These are phyloP conservation scores for Candida schatavii DNA, from an alignment of 805 yeast species.

Conservation along the genomic window DNA sequence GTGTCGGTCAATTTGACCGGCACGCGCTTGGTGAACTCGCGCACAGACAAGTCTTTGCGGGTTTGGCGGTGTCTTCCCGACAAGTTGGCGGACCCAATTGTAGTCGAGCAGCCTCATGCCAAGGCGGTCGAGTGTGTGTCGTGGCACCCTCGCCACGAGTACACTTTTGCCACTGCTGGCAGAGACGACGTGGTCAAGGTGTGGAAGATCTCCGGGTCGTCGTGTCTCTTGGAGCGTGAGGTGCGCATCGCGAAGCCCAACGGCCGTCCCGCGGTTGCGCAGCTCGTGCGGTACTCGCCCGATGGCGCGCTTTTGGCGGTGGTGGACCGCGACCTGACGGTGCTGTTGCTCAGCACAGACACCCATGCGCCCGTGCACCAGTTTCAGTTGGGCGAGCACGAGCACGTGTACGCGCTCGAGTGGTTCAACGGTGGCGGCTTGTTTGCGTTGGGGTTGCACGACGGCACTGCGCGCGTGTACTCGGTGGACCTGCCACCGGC, in stretches of 20 bases:
- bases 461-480: conserved; percentile 41
- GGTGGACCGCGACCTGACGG: conserved; percentile 36
- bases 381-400: conserved; percentile 11
- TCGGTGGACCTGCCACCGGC: conserved; percentile 7
- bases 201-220: conserved; percentile 37
- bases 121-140: conserved; percentile 38
- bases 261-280: conserved; percentile 12
- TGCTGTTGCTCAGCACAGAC: conserved; percentile 33
- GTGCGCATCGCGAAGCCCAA: conserved; percentile 23
- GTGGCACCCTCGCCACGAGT: conserved; percentile 50
- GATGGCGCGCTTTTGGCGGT: conserved; percentile 48
- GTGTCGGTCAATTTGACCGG: conserved; percentile 43
- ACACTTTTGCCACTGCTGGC: conserved; percentile 48
- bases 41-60: conserved; percentile 43
- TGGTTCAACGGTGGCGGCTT: conserved; percentile 44
- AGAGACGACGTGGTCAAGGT: conserved; percentile 44
- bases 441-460: conserved; percentile 40
- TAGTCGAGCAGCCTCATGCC: conserved; percentile 40
- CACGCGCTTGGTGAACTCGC: conserved; percentile 37
- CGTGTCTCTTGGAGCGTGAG: conserved; percentile 29
- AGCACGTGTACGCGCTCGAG: conserved; percentile 36
- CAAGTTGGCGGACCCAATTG: conserved; percentile 32
- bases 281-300: conserved; percentile 36
- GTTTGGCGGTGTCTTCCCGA: conserved; percentile 34
- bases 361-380: conserved; percentile 21